Conservation (phyloP, 768 basidiomycete genomes). For the Jaapia argillacea region DNA sequence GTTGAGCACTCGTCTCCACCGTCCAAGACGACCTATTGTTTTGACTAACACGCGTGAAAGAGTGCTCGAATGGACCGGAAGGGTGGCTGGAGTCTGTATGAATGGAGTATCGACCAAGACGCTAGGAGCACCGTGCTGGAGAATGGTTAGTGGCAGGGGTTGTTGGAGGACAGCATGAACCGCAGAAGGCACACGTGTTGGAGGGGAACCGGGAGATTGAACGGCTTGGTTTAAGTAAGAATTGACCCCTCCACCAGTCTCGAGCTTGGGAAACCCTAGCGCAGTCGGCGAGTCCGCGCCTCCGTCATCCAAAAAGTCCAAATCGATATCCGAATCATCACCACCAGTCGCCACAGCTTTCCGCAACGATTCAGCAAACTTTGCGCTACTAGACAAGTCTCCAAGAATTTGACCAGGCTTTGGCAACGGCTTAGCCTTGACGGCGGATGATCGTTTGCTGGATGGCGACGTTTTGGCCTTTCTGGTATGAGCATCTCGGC, state of each 20-base stretch:
- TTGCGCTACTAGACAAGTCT: conserved; percentile 30
- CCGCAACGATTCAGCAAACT: conserved; percentile 40
- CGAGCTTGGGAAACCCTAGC: background rate
- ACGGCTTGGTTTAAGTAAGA: background rate
- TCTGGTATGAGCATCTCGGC: conserved; percentile 48
- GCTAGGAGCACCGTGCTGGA: conserved; percentile 31
- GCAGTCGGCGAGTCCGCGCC: conserved; percentile 11
- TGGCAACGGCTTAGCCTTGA: background rate
- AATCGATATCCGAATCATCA: conserved; percentile 61
- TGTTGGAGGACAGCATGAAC: conserved; percentile 58
- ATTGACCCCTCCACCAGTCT: background rate
- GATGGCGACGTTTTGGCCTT: background rate
- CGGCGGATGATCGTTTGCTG: background rate
- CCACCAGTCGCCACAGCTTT: conserved; percentile 30
- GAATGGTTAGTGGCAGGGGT: conserved; percentile 41
- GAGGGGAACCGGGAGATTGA: background rate
- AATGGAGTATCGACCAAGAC: conserved; percentile 20
- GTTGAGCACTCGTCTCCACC: conserved; percentile 75
- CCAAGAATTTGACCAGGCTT: conserved; percentile 10
- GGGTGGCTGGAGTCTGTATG: conserved; percentile 29
- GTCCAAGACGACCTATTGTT: conserved; percentile 74
- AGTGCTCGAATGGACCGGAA: conserved; percentile 49
- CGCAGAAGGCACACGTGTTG: conserved; percentile 30
- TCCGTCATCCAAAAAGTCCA: conserved; percentile 61
- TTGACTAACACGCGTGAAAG: conserved; percentile 71